Conservation (phyloP, 2,329 filamentous ascomycete species). For the Rhynchosporium agropyri region DNA sequence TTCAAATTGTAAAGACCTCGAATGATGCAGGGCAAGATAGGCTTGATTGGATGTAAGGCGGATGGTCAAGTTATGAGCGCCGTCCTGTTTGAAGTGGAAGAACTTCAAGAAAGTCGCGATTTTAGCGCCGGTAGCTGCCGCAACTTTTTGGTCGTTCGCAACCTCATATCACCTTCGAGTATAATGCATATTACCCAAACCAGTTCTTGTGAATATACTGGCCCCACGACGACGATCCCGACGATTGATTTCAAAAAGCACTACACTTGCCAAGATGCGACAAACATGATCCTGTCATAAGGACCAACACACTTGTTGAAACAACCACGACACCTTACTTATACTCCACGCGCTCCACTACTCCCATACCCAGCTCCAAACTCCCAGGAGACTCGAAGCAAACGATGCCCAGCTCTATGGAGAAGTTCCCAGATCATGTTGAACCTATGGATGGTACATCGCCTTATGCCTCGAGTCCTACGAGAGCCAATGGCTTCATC, state of each 20-base stretch:
- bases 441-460: constrained; percentile 44
- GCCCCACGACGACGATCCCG: constrained; percentile 2
- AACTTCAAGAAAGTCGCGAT: constrained; percentile 30
- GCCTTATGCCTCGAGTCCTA: constrained; percentile 30
- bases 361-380: constrained; percentile 42
- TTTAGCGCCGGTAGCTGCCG: constrained; percentile 29
- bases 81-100: constrained; percentile 4
- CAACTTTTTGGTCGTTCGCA: not conserved
- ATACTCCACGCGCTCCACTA: constrained; percentile 45
- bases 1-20: not conserved
- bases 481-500: constrained; percentile 35
- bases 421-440: constrained; percentile 61
- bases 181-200: not conserved
- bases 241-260: constrained; percentile 2
- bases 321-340: constrained; percentile 45
- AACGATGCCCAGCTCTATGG: constrained; percentile 46
- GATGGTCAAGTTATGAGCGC: not conserved
- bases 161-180: constrained; percentile 22
- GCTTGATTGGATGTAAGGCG: not conserved
- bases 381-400: constrained; percentile 37
- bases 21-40: not conserved
- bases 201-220: constrained; percentile 9
- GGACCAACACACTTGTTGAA: constrained; percentile 24
- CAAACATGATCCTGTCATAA: constrained; percentile 23
- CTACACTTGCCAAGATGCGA: constrained; percentile 15